Base-by-base conservation (phyloP, 2,329 filamentous ascomycete genomes). In the Aureobasidium mangrovei region DNA sequence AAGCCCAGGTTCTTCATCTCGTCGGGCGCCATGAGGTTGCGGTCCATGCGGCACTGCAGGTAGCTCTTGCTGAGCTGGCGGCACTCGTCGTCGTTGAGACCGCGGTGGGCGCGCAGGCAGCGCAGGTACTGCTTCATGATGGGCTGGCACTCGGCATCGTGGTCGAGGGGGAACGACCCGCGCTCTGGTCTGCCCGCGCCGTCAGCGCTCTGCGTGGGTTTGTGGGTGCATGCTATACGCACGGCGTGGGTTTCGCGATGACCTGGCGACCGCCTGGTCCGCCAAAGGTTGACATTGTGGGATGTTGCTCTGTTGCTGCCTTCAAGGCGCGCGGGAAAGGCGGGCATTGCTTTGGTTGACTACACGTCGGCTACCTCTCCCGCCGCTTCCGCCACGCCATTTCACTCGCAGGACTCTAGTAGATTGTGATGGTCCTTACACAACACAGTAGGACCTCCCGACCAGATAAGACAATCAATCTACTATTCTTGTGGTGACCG, bases 1-100 rank as follows among this genome's bases (percentile, higher is more conserved):
- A 95, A 93, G 0, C 93, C 93, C 39, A 98, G 75, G 66, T 98
- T 98, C 70, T 87, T 89, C 71, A 97, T 93, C 57, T 95, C 88
- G 66, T 98, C 93, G 62, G 81, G 88, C 6, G 91, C 91, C 93
- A 98, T 98, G 32, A 98, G 75, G 66, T 97, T 96, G 62, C 90
- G 65, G 57, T 90, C 91, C 93, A 98, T 98, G 46, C 93, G 83
- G 70, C 93, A 98, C 47, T 82, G 76, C 53, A 98, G 75, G 69
- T 98, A 98, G 31, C 82, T 79, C 73, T 96, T 97, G 57, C 91
- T 91, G 53, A 96, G 72, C 64, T 82, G 76, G 55, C 93, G 84
- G 69, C 93, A 98, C 65, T 88, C 83, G 58, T 88, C 79, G 60
- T 93, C 86, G 67, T 97, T 97, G 63, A 87, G 81, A 27, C 93